phyloP scores from a whole-genome alignment of 352 stramenopile species.

The Globisporangium okanoganense region DNA sequence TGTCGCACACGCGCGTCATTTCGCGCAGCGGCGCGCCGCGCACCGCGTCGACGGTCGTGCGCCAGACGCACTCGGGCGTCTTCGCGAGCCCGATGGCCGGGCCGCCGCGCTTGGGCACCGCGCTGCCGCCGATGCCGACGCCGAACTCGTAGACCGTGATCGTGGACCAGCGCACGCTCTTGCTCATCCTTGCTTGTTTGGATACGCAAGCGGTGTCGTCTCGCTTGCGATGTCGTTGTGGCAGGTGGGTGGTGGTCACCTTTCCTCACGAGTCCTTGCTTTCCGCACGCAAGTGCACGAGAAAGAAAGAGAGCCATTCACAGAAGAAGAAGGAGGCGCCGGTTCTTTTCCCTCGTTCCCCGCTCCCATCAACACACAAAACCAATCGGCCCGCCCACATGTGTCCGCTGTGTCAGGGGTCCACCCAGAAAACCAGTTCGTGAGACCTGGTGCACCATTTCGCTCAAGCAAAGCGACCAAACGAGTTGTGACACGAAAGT shows the following conservation, averaged over 20 bases:
- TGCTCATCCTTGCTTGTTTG: constrained; percentile 16
- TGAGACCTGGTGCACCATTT: no score
- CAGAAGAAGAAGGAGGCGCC: constrained; percentile 11
- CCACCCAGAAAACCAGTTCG: constrained; percentile 3
- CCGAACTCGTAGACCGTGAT: constrained; percentile 71
- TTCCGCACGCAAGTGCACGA: constrained; percentile 1
- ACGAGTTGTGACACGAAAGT: no score
- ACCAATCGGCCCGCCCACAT: not conserved
- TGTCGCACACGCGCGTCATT: constrained; percentile 2
- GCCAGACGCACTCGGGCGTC: constrained; percentile 38
- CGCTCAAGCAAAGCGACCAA: no score
- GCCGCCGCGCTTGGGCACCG: constrained; percentile 42
- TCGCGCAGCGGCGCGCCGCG: constrained; percentile 3
- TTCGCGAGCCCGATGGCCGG: constrained; percentile 48
- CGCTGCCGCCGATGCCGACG: constrained; percentile 45
- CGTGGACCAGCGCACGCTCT: constrained; percentile 52
- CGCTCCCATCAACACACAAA: constrained; percentile 9
- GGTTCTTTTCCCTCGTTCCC: constrained; percentile 10
- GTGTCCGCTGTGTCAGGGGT: not conserved
- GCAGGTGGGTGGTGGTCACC: not conserved
- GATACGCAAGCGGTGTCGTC: not conserved
- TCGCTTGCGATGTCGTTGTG: not conserved
- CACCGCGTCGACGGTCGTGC: constrained; percentile 37
- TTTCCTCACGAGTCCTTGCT: constrained; percentile 3
- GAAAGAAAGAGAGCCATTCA: constrained; percentile 4